phyloP scores from a whole-genome alignment of 805 yeast species.

The Clavispora phyllophila region DNA sequence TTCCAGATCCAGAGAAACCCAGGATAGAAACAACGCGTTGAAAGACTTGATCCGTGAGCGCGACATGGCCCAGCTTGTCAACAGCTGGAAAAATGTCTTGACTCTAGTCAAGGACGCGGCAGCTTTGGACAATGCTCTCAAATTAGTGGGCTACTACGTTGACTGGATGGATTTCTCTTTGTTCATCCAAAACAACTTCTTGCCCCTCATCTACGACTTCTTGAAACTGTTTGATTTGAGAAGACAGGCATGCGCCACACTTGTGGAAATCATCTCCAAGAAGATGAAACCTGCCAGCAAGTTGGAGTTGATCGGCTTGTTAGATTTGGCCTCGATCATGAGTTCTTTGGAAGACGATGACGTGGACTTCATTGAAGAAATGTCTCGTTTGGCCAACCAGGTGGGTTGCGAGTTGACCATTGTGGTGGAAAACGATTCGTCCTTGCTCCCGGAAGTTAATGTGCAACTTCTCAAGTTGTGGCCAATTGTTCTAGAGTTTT shows the following conservation, averaged over 20 bases:
- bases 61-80: conserved; percentile 64
- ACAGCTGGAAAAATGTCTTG: conserved; percentile 63
- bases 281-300: conserved; percentile 75
- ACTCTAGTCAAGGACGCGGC: conserved; percentile 25
- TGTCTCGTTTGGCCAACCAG: conserved; percentile 68
- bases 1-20: conserved; percentile 56
- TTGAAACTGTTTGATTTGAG: conserved; percentile 47
- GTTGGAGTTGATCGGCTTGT: conserved; percentile 60
- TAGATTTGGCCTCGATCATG: conserved; percentile 59
- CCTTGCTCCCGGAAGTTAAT: conserved; percentile 32
- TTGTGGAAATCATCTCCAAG: conserved; percentile 63
- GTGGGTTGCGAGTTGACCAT: conserved; percentile 73
- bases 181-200: conserved; percentile 57
- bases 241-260: conserved; percentile 52
- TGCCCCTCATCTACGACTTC: conserved; percentile 54
- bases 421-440: conserved; percentile 50
- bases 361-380: conserved; percentile 67
- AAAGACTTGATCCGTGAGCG: conserved; percentile 78
- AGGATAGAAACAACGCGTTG: conserved; percentile 61
- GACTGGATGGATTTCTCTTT: conserved; percentile 88
- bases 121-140: conserved; percentile 53
- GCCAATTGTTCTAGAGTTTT: conserved; percentile 67
- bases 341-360: conserved; percentile 38
- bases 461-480: conserved; percentile 51
- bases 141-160: conserved; percentile 76